Evolutionary conservation across 2,329 filamentous ascomycete genomes (phyloP).

Genomic region (Neocucurbitaria cava): DNA sequence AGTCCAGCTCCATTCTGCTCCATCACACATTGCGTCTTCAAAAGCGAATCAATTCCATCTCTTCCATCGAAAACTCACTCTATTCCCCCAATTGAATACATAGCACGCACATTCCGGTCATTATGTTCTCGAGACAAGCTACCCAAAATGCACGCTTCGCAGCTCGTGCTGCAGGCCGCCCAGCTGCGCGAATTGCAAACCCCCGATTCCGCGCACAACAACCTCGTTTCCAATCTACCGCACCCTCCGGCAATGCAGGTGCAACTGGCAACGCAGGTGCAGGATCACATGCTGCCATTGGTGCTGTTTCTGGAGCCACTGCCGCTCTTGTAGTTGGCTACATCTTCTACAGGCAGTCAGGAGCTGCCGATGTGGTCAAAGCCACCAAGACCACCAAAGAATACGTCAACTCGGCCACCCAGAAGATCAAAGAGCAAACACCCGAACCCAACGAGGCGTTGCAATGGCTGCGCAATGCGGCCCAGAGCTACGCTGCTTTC

Average conservation of each 20-base stretch:
- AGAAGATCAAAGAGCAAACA: constrained; percentile 67
- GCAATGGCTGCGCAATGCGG: constrained; percentile 68
- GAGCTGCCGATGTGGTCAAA: constrained; percentile 56
- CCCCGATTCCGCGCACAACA: constrained; percentile 38
- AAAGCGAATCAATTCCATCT: constrained; percentile 9
- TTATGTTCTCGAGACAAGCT: constrained; percentile 44
- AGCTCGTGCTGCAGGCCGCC: constrained; percentile 38
- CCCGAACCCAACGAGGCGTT: constrained; percentile 73
- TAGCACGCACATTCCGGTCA: constrained; percentile 1
- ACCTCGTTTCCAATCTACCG: constrained; percentile 43
- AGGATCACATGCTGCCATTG: constrained; percentile 52
- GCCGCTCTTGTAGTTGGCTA: constrained; percentile 58
- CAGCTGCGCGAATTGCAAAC: constrained; percentile 30
- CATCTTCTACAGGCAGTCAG: constrained; percentile 62
- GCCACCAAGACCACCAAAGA: constrained; percentile 63
- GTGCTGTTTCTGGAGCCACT: constrained; percentile 59
- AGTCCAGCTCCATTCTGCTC: not conserved
- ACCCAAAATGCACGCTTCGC: constrained; percentile 39
- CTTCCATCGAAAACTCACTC: not conserved
- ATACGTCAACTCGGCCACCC: constrained; percentile 66
- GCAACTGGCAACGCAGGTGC: constrained; percentile 28
- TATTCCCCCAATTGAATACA: constrained; percentile 6
- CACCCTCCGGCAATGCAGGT: constrained; percentile 26
- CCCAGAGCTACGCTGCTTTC: constrained; percentile 73
- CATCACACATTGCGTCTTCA: constrained; percentile 4